Base-by-base conservation (phyloP, 176 grass and related monocot species). In the Thalia dealbata region DNA sequence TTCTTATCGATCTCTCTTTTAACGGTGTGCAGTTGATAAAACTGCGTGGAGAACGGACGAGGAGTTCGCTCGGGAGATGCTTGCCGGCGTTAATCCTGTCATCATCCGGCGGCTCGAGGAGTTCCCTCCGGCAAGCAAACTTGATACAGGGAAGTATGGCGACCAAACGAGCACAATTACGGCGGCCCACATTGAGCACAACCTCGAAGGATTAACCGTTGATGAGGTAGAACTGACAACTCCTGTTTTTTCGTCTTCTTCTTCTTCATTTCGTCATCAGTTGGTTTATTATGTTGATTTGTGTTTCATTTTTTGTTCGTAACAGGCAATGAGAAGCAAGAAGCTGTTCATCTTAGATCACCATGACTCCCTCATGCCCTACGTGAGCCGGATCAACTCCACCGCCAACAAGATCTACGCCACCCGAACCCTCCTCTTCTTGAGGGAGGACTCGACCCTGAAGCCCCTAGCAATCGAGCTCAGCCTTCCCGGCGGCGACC, bases 51-150 rank as follows among this genome's bases (percentile, higher is more conserved):
- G 89, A 68, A 82, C 84, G 28, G 89, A 97, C 14, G 93, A 92
- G 38, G 89, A 97, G 75, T 97, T 97, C 71, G 83, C 77, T 1
- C 70, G 93, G 64, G 89, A 97, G 84, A 90, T 88, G 83, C 87
- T 97, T 28, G 93, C 89, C 45, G 93, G 93, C 11, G 87, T 96
- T 43, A 96, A 96, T 76, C 93, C 93, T 2, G 87, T 96, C 23
- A 50, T 84, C 14, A 92, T 97, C 69, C 76, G 38, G 73, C 87
- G 72, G 9, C 78, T 97, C 69, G 75, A 76, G 89, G 86, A 86
- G 42, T 97, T 97, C 78, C 93, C 89, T 64, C 76, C 83, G 66
- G 84, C 67, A 46, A 97, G 93, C 22, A 82, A 86, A 45, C 83
- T 97, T 74, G 84, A 97, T 78, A 72, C 30, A 0, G 81, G n/a